These are phyloP conservation scores for Cyberlindnera mrakii DNA, from an alignment of 805 yeast genomes.

Conservation along the genomic window DNA sequence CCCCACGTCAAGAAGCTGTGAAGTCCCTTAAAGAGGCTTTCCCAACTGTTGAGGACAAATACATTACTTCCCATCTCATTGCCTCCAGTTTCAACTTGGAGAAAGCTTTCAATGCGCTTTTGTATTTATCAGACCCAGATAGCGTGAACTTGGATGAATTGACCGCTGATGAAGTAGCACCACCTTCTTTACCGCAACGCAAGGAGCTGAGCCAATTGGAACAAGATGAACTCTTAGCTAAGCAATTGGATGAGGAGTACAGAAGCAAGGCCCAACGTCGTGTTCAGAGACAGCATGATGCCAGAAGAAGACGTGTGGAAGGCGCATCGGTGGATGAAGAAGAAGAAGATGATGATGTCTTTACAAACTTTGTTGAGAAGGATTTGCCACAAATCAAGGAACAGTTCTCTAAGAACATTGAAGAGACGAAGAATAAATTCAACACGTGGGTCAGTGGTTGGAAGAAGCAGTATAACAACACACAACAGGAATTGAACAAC, in stretches of 20 bases:
- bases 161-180: constrained; percentile 15
- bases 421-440: constrained; percentile 71
- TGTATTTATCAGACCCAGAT: constrained; percentile 71
- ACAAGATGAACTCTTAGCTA: constrained; percentile 80
- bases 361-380: constrained; percentile 52
- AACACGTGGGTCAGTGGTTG: constrained; percentile 54
- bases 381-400: constrained; percentile 59
- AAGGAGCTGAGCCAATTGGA: constrained; percentile 25
- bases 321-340: constrained; percentile 15
- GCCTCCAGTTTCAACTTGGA: constrained; percentile 81
- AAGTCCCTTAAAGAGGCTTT: constrained; percentile 77
- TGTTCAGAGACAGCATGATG: constrained; percentile 21
- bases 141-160: constrained; percentile 41
- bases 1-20: constrained; percentile 49
- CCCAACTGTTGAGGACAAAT: constrained; percentile 67
- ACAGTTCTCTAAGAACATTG: constrained; percentile 65
- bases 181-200: constrained; percentile 31
- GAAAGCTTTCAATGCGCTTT: constrained; percentile 82
- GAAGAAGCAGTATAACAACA: constrained; percentile 20
- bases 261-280: constrained; percentile 26
- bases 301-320: constrained; percentile 10
- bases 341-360: constrained; percentile 40
- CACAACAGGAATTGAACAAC: constrained; percentile 15
- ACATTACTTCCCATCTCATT: constrained; percentile 71
- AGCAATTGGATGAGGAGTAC: constrained; percentile 67